Evolutionary conservation across 1,284 basidiomycete species (phyloP), one percentile per base, ranked within the genome.

Genomic region (Ceratobasidium sp.): DNA sequence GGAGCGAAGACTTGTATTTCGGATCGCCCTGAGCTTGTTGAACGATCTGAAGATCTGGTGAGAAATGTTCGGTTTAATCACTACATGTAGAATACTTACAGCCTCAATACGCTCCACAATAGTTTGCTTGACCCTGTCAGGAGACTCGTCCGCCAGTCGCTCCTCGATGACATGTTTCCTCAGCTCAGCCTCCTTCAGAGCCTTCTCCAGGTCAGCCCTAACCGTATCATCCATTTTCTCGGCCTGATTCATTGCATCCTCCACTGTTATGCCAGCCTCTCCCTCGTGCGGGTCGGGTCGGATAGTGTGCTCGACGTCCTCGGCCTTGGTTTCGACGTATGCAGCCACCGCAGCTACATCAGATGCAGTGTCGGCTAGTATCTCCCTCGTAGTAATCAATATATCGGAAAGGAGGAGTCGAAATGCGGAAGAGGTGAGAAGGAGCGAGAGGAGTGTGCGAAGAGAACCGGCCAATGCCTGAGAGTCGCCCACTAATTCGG

Each of bases 401-500:
- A 86, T 77, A 66, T 87, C 85, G 1, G 82, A 82, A 0, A 88
- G 78, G 43, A 88, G 76, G 64, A 86, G 80, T 9, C 88, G 86
- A 81, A 88, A 87, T 1, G 84, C 82, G 9, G 85, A 81, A 1
- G 87, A 88, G 0, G 86, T 86, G n/a, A 87, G 70, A 32, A 85
- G 78, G 4, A 86, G 82, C 32, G 80, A 78, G 43, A 82, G 52
- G 25, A 89, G 79, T 1, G 83, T 81, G 61, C 82, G 82, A 6
- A 86, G 34, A 1, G 86, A 85, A 37, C 78, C 68, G 11, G 85
- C 29, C 25, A 87, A 78, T 9, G 81, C 81, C 13, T 79, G 76
- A 13, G 83, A 79, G 79, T 89, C 88, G 46, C 79, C 79, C 1
- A 79, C 77, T 2, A 86, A 70, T 79, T 88, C 86, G 11, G 79